Base-by-base conservation (phyloP, 176 grass and related monocot species). In the Carex littledalei region DNA sequence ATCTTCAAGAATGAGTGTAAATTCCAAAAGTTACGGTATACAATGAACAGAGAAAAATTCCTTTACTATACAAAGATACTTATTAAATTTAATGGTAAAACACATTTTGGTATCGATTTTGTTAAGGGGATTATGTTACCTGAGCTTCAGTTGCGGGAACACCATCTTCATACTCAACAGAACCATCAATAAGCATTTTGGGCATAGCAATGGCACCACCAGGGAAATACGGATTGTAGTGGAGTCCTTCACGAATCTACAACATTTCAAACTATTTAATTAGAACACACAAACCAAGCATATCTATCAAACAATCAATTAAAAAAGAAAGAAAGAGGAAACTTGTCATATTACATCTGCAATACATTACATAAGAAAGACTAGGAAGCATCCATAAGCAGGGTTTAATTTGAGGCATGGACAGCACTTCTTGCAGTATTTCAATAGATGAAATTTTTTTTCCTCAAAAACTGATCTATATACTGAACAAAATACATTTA, bases 121-220 rank as follows among this genome's bases (percentile, higher is more conserved):
- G 15, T 18, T n/a, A 41, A 15, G 18, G 37, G 85, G 83, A 39
- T 73, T 74, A 16, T 71, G 52, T 79, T 88, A 88, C 97, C 93
- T 96, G 97, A 85, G 97, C 90, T 90, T 99, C 93, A 83, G 97
- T 96, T 56, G 87, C 87, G 5, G 87, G 87, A 43, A 78, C 83
- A 47, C 87, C 84, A 81, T 99, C 97, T 89, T 99, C 97, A 55
- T 99, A 99, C 82, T 99, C 91, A 16, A 99, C 35, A 85, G 93
- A 88, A 80, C 86, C 97, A 91, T 99, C 97, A 7, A 90, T 99
- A 90, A 99, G 97, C 97, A 99, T 99, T 89, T 99, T 92, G 22
- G 97, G 97, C 97, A 99, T 99, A 88, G 97, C 97, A 89, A 99
- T 99, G 85, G 93, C 97, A 86, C 97, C 97, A 57, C 97, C 97